Evolutionary conservation across 768 basidiomycete species (phyloP), one percentile per base, ranked within the genome.

Genomic region (Lactarius psammicola): DNA sequence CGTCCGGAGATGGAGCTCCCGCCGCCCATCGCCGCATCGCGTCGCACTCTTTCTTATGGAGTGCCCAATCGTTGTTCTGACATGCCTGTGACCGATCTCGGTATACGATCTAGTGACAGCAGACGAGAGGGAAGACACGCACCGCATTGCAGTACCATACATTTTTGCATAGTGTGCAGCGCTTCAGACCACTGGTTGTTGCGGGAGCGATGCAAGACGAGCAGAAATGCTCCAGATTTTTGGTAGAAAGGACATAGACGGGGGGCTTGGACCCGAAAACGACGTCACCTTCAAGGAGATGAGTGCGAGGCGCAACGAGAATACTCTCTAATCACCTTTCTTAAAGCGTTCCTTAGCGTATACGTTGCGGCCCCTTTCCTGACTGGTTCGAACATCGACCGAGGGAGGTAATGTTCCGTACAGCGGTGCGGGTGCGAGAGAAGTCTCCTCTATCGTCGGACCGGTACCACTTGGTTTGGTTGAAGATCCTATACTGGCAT

Each of bases 91-190:
- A 26, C 15, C 18, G 31, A 56, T 67, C 44, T 44, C 46, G 26
- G 28, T 31, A 58, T 34, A 11, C 51, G 34, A 55, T 30, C 62
- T 33, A 56, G 9, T 51, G 69, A 49, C 26, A 64, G 46, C 20
- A 18, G n/a, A 26, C 15, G 40, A 36, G 40, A 5, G 17, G 18
- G 54, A 26, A 23, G 49, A 74, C 87, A 74, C 87, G 42, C 72
- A 94, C 92, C 18, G 78, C 68, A 61, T 87, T 82, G 73, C 96
- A 98, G 71, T 98, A 98, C 71, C 84, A 81, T 1, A 92, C 72
- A 0, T 78, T 76, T 57, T 82, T 83, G 74, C 96, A 98, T 6
- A 78, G 80, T 0, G 88, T 84, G 74, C 96, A 98, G 57, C 90
- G 80, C 72, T 85, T 87, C 64, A 94, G 72, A 0, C 78, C 74